Evolutionary conservation across 495 filamentous ascomycete species (phyloP).

Genomic region (Cercophora scortea): DNA sequence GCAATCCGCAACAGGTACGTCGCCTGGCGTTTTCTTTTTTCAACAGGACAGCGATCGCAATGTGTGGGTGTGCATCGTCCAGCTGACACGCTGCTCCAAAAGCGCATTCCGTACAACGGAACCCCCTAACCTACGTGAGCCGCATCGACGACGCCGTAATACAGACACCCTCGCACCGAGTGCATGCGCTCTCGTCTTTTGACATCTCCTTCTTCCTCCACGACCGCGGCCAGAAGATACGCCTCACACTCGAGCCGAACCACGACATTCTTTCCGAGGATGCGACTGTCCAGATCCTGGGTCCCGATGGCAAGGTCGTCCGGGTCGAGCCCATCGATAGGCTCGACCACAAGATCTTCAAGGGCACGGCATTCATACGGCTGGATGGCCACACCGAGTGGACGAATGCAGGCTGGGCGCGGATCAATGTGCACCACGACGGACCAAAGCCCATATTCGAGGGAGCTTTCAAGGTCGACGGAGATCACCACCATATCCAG

Average conservation of each 20-base stretch:
- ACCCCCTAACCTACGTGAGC: constrained; percentile 67
- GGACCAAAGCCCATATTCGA: constrained; percentile 77
- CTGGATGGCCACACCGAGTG: constrained; percentile 53
- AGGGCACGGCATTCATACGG: constrained; percentile 67
- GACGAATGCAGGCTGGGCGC: constrained; percentile 79
- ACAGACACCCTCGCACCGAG: constrained; percentile 67
- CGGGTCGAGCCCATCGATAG: constrained; percentile 59
- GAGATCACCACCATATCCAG: constrained; percentile 85
- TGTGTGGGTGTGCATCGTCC: not conserved
- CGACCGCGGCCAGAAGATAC: constrained; percentile 57
- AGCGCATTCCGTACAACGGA: constrained; percentile 68
- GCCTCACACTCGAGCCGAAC: constrained; percentile 81
- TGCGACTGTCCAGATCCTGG: constrained; percentile 65
- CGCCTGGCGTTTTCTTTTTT: not conserved
- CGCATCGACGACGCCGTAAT: constrained; percentile 68
- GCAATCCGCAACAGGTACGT: constrained; percentile 24
- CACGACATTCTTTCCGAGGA: constrained; percentile 78
- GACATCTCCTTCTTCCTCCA: constrained; percentile 74
- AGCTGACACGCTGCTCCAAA: constrained; percentile 4
- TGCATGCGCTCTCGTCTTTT: constrained; percentile 73
- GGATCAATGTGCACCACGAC: constrained; percentile 69
- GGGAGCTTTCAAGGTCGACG: constrained; percentile 74
- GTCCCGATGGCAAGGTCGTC: constrained; percentile 55
- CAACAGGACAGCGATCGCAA: not conserved
- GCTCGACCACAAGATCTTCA: constrained; percentile 71